Base-by-base conservation (phyloP, 2,329 filamentous ascomycete species). In the Annulohypoxylon truncatum region DNA sequence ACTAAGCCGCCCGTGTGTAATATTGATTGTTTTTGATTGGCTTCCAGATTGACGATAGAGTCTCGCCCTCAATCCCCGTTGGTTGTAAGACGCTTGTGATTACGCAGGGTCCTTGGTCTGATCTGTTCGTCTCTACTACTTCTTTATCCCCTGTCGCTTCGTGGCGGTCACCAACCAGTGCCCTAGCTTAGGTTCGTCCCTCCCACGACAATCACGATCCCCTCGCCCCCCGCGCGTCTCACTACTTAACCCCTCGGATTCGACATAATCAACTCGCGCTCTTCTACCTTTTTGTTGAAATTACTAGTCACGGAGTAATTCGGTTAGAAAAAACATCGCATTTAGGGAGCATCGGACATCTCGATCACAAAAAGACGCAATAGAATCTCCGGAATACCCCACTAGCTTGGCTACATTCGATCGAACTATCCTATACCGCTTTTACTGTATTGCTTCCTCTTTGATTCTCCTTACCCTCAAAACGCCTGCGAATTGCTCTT, bases 211-310 rank as follows among this genome's bases (percentile, higher is more conserved):
- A 59, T 59, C 63, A 67, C 64, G 67, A 69, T 64, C 42, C 50
- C 64, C 55, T 67, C 67, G 48, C 47, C 54, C 55, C 63, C 58
- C 62, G 26, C 53, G 58, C 22, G 38, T 35, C 56, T 44, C 58
- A 44, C 22, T 66, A 68, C 62, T 62, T 68, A 68, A 68, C 66
- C 54, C 66, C 58, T 55, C 66, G 66, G 51, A 24, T 54, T 59
- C 47, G 47, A 48, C 42, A 44, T 35, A 35, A 20, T 35, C 20
- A 4, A 48, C 38, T 40, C 15, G 15, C 31, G 29, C 20, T 42
- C 46, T 38, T 26, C 52, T 44, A n/a, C n/a, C 52, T 20, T 48
- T 18, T 22, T 26, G 13, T 55, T 20, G 22, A 51, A 54, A 44
- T 22, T 22, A 26, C 38, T 61, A 24, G 60, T 54, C 33, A 55